These are phyloP conservation scores for Blastomyces emzantsi DNA, from an alignment of 2,329 filamentous ascomycete genomes.

Conservation along the genomic window DNA sequence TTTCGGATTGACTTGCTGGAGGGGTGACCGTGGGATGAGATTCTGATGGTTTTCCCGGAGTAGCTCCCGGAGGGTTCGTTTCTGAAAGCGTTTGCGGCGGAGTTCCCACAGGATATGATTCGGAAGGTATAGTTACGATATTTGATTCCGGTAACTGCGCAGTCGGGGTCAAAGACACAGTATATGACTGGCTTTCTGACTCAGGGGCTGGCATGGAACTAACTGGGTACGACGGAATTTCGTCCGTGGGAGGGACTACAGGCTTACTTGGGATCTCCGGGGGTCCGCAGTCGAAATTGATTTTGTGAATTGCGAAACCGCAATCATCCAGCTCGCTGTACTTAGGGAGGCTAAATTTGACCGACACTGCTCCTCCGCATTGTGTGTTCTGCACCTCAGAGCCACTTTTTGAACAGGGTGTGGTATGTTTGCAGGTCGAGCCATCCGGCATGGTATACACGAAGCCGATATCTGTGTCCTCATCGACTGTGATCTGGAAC, in stretches of 20 bases:
- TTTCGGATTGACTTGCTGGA: too few species aligned
- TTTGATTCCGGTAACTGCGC: background rate
- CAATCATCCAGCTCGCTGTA: constrained; percentile 51
- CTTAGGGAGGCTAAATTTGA: constrained; percentile 58
- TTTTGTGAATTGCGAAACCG: constrained; percentile 62
- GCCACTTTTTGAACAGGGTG: constrained; percentile 57
- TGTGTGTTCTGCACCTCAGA: constrained; percentile 70
- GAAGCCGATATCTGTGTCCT: constrained; percentile 73
- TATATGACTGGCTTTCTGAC: background rate
- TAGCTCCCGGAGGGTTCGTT: background rate
- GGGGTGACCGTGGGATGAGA: too few species aligned
- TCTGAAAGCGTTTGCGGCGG: background rate
- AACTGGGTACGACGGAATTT: background rate
- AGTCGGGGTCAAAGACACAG: background rate
- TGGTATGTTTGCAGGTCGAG: constrained; percentile 68
- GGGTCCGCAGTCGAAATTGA: constrained; percentile 62
- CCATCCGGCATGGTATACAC: constrained; percentile 81
- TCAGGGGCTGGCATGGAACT: background rate
- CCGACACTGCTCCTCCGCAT: constrained; percentile 82
- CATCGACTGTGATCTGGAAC: constrained; percentile 64
- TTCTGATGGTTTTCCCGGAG: background rate
- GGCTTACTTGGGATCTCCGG: background rate
- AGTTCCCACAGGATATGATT: background rate
- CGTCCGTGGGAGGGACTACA: background rate
- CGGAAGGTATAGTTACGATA: background rate